Evolutionary conservation across 169 alveolate species (phyloP), one percentile per base, ranked within the genome.

Genomic region (Eimeria acervulina): DNA sequence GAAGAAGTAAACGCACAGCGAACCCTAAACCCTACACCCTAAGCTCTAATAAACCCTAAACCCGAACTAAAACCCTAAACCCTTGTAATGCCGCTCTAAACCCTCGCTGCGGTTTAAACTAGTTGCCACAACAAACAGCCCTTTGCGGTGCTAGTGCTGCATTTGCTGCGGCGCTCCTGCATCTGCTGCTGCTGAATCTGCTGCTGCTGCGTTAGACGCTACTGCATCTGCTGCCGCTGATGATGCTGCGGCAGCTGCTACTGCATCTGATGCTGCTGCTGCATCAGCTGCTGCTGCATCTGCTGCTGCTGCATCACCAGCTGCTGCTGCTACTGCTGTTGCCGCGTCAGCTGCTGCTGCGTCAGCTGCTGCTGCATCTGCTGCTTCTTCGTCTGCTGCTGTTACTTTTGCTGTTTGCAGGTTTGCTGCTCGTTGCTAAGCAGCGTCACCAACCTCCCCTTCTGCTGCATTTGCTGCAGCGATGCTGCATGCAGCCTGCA

Each of bases 391-490:
- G 10, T 1, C 28, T 72, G 51, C 31, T 72, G 83, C 52, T 72
- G 83, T 51, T 72, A 51, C 51, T 15, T 7, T 19, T 40, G 17
- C 70, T 52, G 90, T 47, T 84, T 17, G 8, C 93, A 84, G 93
- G 59, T 84, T 44, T 84, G 93, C 80, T 84, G 93, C 80, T 84
- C 93, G 51, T 13, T 84, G 55, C 36, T 84, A 31, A 51, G 78
- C 93, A 51, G 93, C 93, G 31, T 80, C 13, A 84, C 93, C 6
- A 84, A 84, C 76, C 93, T 84, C 52, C 93, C 93, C 78, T 84
- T 84, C 52, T 84, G 93, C 78, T 84, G 93, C 80, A 19, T 84
- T 68, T 84, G 93, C 93, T 84, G 93, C 93, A 84, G 93, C 52
- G 93, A 84, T 12, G 93, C 93, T 21, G 93, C 93, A 15, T 63